Conservation (phyloP, 2,329 filamentous ascomycete species). For the Fusarium sterilihyphosum region DNA sequence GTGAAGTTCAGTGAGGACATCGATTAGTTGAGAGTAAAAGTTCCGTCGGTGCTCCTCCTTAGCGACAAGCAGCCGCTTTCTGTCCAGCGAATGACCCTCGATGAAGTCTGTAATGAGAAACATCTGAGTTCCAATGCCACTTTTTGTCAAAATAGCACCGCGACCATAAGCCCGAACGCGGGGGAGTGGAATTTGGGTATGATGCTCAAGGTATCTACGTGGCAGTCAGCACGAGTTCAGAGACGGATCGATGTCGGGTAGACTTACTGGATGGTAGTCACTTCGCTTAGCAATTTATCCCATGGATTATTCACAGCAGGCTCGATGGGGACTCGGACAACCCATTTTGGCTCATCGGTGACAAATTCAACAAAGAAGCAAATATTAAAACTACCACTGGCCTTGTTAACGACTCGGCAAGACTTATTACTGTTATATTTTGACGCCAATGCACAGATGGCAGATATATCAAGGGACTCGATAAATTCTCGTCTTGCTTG, state of each 20-base stretch:
- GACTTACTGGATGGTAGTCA: conserved; percentile 28
- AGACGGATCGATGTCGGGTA: background rate
- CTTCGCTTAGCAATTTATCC: conserved; percentile 43
- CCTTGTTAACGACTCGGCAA: conserved; percentile 27
- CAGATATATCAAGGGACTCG: conserved; percentile 29
- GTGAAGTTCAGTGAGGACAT: too few species aligned
- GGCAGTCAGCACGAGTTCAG: background rate
- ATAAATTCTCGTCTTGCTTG: conserved; percentile 27
- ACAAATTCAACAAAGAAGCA: conserved; percentile 39
- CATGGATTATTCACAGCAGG: conserved; percentile 33
- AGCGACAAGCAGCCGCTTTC: too few species aligned
- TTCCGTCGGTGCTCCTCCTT: too few species aligned
- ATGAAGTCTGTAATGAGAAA: conserved; percentile 27
- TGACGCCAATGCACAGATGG: conserved; percentile 37
- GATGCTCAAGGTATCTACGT: conserved; percentile 34
- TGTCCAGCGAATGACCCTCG: too few species aligned
- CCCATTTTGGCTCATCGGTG: conserved; percentile 22
- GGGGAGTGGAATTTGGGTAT: conserved; percentile 29
- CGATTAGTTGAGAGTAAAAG: too few species aligned
- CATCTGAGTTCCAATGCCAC: conserved; percentile 2
- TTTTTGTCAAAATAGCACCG: background rate
- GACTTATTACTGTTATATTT: conserved; percentile 26
- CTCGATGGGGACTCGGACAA: conserved; percentile 41
- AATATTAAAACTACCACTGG: conserved; percentile 38
- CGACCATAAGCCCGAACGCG: conserved; percentile 34